Percentiles rank a stretch among this genome's conserved stretches.
phyloP scores from a whole-genome alignment of 768 basidiomycete species.

The Collybia mongolica region DNA sequence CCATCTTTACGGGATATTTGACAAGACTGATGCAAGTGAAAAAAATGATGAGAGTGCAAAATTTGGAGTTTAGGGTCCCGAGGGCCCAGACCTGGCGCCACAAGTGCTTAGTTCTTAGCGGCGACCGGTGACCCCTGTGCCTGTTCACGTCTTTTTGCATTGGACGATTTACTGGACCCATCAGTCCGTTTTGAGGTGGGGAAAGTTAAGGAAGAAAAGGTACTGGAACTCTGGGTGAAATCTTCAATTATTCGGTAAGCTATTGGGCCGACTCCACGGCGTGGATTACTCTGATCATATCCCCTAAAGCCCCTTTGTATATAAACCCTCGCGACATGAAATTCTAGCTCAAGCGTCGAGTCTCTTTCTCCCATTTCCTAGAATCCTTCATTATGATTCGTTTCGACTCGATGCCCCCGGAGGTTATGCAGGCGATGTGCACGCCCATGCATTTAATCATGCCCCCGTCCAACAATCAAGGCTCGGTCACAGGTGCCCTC shows the following conservation, averaged over 20 bases:
- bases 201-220: background rate
- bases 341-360: background rate
- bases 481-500: conserved; percentile 45
- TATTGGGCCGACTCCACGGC: conserved; percentile 10
- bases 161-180: background rate
- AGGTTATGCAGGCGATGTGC: conserved; percentile 82
- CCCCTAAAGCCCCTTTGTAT: conserved; percentile 12
- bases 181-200: background rate
- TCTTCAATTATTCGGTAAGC: conserved; percentile 16
- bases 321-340: conserved; percentile 17
- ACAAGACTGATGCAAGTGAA: no score
- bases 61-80: background rate
- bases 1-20: no score
- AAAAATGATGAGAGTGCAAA: background rate
- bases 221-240: conserved; percentile 1
- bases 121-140: background rate
- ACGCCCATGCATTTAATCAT: conserved; percentile 82
- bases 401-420: conserved; percentile 71
- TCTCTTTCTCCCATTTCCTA: background rate
- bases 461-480: conserved; percentile 29
- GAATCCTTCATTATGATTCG: conserved; percentile 56
- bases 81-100: background rate
- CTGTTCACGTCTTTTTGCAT: conserved; percentile 2
- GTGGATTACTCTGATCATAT: conserved; percentile 12
- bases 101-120: background rate